These are phyloP conservation scores for Cryptococcus maquisensis DNA, from an alignment of 1,284 basidiomycete species.

Conservation along the genomic window DNA sequence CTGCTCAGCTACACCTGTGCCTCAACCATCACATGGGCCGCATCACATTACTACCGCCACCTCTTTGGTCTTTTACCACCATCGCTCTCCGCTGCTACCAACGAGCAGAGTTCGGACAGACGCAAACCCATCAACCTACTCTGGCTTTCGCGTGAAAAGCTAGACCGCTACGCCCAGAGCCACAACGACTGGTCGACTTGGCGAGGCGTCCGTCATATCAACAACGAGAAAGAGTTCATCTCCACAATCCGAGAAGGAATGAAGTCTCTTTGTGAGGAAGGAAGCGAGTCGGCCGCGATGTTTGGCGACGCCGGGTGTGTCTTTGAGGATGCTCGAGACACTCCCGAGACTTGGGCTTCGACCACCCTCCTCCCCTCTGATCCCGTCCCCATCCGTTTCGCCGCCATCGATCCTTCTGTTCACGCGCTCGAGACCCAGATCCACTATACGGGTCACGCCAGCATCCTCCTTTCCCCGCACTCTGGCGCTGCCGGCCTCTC, in stretches of 20 bases:
- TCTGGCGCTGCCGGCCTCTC: slow-evolving; percentile 42
- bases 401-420: slow-evolving; percentile 35
- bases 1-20: slow-evolving; percentile 30
- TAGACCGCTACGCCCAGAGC: slow-evolving; percentile 29
- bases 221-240: slow-evolving; percentile 37
- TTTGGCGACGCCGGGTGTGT: slow-evolving; percentile 18
- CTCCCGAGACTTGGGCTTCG: slow-evolving; percentile 30
- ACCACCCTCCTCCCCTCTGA: neutral
- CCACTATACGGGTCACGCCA: slow-evolving; percentile 36
- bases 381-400: slow-evolving; percentile 27
- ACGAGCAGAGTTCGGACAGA: slow-evolving; percentile 1
- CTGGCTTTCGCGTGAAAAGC: slow-evolving; percentile 38
- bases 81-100: slow-evolving; percentile 8
- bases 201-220: slow-evolving; percentile 36
- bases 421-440: slow-evolving; percentile 42
- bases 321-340: slow-evolving; percentile 28
- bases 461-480: slow-evolving; percentile 36
- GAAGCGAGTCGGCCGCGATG: neutral
- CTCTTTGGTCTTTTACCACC: slow-evolving; percentile 36
- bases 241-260: slow-evolving; percentile 19
- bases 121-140: slow-evolving; percentile 37
- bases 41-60: slow-evolving; percentile 42
- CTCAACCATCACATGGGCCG: slow-evolving; percentile 41
- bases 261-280: slow-evolving; percentile 16
- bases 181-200: slow-evolving; percentile 36